phyloP scores from a whole-genome alignment of 2,329 filamentous ascomycete species.

The Talaromyces sp. region DNA sequence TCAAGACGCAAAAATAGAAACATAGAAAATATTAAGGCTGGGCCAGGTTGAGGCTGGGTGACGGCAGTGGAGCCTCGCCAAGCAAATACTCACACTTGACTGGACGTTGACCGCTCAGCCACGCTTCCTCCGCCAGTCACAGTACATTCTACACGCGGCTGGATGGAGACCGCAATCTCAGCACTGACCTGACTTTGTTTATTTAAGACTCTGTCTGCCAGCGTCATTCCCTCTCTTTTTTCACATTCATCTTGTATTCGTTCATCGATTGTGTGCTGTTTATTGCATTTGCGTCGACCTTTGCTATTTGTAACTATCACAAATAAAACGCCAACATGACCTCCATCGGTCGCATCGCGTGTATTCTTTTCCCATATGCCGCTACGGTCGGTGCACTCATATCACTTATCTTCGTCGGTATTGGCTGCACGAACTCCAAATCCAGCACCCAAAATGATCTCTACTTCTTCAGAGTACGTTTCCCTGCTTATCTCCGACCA shows the following conservation, averaged over 20 bases:
- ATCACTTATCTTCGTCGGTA: slow-evolving; percentile 58
- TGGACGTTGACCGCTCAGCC: slow-evolving; percentile 8
- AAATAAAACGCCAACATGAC: slow-evolving; percentile 50
- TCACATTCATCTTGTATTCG: not conserved
- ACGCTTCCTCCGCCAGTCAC: slow-evolving; percentile 8
- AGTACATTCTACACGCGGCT: slow-evolving; percentile 3
- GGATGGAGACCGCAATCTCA: not conserved
- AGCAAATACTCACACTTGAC: no score
- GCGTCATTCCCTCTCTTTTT: not conserved
- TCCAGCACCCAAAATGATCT: slow-evolving; percentile 48
- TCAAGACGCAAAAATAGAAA: slow-evolving; percentile 14
- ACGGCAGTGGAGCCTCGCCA: not conserved
- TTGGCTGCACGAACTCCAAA: slow-evolving; percentile 55
- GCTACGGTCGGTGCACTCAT: slow-evolving; percentile 75
- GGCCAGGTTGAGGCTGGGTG: slow-evolving; percentile 3
- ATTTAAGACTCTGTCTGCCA: not conserved
- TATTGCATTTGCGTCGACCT: not conserved
- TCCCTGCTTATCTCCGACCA: no score
- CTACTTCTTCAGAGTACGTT: slow-evolving; percentile 52
- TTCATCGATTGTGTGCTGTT: not conserved
- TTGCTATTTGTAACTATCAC: not conserved
- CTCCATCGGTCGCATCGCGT: slow-evolving; percentile 74
- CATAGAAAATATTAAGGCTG: not conserved
- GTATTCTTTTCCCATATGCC: slow-evolving; percentile 81
- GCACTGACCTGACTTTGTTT: not conserved